Evolutionary conservation across 2,329 filamentous ascomycete genomes (phyloP).

Genomic region (Xenosphaeropsis pyriputrescens): DNA sequence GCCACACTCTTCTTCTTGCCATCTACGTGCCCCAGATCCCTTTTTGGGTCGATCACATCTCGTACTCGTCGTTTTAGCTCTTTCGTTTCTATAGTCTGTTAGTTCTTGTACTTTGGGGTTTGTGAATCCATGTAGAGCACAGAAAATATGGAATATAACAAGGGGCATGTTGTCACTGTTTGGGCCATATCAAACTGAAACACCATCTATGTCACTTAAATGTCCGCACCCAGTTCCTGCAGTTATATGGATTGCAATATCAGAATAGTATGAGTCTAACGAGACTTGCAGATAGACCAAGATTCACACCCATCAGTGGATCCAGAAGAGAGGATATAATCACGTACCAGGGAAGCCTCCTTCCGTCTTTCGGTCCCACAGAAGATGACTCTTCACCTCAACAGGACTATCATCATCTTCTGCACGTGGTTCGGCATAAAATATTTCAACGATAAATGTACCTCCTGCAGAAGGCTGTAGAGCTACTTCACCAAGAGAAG

Average conservation of each 20-base stretch:
- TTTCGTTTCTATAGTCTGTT: slow-evolving; percentile 52
- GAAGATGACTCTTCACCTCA: slow-evolving; percentile 30
- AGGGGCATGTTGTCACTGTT: no score
- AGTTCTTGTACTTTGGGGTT: background rate
- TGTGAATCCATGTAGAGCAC: background rate
- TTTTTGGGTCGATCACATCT: slow-evolving; percentile 65
- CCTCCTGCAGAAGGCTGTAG: slow-evolving; percentile 78
- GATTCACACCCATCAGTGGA: no score
- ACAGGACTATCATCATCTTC: slow-evolving; percentile 5
- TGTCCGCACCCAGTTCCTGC: no score
- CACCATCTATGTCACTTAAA: no score
- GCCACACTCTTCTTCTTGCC: slow-evolving; percentile 17
- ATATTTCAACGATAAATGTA: slow-evolving; percentile 62
- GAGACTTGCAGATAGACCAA: no score
- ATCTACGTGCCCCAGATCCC: slow-evolving; percentile 74
- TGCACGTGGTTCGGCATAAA: slow-evolving; percentile 18
- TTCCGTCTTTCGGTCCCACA: slow-evolving; percentile 83
- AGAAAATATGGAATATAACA: background rate
- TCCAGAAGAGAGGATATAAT: slow-evolving; percentile 1
- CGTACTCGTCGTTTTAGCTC: slow-evolving; percentile 74
- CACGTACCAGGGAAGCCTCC: slow-evolving; percentile 67
- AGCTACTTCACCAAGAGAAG: slow-evolving; percentile 71
- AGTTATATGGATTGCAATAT: no score
- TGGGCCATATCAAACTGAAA: no score
- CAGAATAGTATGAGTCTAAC: no score